Evolutionary conservation across 495 filamentous ascomycete genomes (phyloP), one percentile per base, ranked within the genome.

Genomic region (Penicillium manginii): DNA sequence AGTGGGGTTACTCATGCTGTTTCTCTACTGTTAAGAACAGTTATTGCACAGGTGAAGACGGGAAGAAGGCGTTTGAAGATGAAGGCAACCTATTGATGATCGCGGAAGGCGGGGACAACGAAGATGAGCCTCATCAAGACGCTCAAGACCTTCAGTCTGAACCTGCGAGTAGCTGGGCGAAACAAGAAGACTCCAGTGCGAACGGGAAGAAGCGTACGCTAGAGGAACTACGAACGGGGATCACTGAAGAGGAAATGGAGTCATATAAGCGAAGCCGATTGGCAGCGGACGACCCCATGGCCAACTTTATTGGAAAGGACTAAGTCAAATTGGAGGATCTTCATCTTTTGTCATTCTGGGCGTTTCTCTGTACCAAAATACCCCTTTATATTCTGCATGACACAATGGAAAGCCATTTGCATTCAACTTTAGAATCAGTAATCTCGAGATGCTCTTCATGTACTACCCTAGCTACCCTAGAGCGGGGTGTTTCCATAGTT

Each of bases 1-100:
- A 88, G 74, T 98, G 94, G 94, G 94, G 96, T n/a, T 98, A 96
- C 72, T 83, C 91, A 22, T 98, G 94, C 75, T 98, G 94, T 80
- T 91, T 90, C 71, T 96, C 91, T 2, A 88, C 86, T 6, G 84
- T 94, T 43, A 97, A 96, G 77, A 97, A 98, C 68, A 96, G 91
- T 69, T 98, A 97, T 65, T 98, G 94, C 74, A 97, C 96, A 1
- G 96, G 94, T 17, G 91, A 92, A 51, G 87, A 87, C 55, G 93
- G 92, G 15, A 92, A 84, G 69, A 73, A 73, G 50, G 91, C 90
- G 2, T 89, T 88, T 68, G 85, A 90, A 50, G 83, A 86, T 60
- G 80, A 86, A 1, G 83, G 88, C 50, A 80, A 79, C 31, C 77
- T 88, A 67, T 67, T 83, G 37, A 81, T 78, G 54, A 61, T 78